Evolutionary conservation across 1,284 basidiomycete genomes (phyloP), one percentile per base, ranked within the genome.

Genomic region (Ustilago nuda): DNA sequence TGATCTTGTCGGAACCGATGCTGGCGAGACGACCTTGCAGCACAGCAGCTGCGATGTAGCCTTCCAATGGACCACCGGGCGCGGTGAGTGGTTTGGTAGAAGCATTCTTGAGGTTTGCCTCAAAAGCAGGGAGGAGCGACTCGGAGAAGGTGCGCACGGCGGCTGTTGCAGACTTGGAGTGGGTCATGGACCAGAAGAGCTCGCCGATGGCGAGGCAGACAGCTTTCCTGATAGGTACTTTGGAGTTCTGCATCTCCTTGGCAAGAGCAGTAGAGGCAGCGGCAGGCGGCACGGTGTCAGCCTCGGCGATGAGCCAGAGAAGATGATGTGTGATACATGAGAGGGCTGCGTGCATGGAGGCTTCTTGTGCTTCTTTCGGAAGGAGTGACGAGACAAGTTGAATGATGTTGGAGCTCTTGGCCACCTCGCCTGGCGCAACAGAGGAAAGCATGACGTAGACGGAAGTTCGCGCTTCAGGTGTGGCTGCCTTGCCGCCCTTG

Each of bases 41-140:
- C 9, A 78, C 58, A 6, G 80, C 71, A 33, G 72, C 72, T 43
- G 82, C 82, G 15, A 82, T 70, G 62, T 80, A 82, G 45, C 81
- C 83, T 56, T 85, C 83, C 12, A 84, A 60, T 11, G 83, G 81
- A 3, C 80, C 78, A 9, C 80, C 77, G 9, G 76, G 75, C 15
- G 78, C 73, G 9, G 81, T 83, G 48, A 85, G 68, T 6, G 76
- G 78, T 35, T 79, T 81, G 32, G 78, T 76, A 41, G 76, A 68
- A 13, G 80, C 72, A 19, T 76, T 71, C 70, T 82, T 80, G 59
- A 84, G 73, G 27, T 77, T 81, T 5, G 60, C 64, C 53, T 80
- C 80, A 23, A 83, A 72, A 37, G 69, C 81, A 11, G 81, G 81
- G 19, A 85, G 50, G 12, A 84, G 67, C 11, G 77, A 75, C 52